Conservation (phyloP, 2,329 filamentous ascomycete species). For the Aspergillus sp. region DNA sequence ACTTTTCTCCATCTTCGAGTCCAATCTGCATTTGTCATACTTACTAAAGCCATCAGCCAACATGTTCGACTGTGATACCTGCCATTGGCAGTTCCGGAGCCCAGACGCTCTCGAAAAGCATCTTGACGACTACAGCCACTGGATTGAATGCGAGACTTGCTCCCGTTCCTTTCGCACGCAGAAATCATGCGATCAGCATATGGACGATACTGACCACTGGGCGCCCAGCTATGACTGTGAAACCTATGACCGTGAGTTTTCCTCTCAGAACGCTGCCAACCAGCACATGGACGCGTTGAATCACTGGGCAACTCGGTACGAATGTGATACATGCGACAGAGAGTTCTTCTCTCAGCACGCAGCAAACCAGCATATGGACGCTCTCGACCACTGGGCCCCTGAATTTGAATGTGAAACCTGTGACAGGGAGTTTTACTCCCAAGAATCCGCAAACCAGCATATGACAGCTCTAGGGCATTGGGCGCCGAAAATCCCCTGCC, state of each 20-base stretch:
- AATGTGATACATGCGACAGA: no score
- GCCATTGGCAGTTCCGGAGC: constrained; percentile 6
- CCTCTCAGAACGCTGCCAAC: constrained; percentile 14
- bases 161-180: constrained; percentile 6
- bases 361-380: constrained; percentile 28
- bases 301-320: constrained; percentile 20
- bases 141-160: constrained; percentile 22
- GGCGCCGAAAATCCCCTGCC: not conserved
- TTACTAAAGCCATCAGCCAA: not conserved
- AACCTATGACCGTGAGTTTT: constrained; percentile 21
- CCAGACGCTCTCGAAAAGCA: constrained; percentile 9
- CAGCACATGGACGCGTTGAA: constrained; percentile 28
- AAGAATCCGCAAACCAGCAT: constrained; percentile 17
- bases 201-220: constrained; percentile 16
- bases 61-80: constrained; percentile 11
- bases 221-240: constrained; percentile 21
- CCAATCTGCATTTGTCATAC: no score
- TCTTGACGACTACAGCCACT: constrained; percentile 17
- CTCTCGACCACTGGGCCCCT: constrained; percentile 20
- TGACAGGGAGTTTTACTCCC: constrained; percentile 9
- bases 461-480: constrained; percentile 23
- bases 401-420: constrained; percentile 24
- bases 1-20: no score
- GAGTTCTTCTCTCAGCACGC: constrained; percentile 14
- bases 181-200: constrained; percentile 14